Evolutionary conservation across 2,329 filamentous ascomycete genomes (phyloP).

Genomic region (Geoglossum cookeanum): DNA sequence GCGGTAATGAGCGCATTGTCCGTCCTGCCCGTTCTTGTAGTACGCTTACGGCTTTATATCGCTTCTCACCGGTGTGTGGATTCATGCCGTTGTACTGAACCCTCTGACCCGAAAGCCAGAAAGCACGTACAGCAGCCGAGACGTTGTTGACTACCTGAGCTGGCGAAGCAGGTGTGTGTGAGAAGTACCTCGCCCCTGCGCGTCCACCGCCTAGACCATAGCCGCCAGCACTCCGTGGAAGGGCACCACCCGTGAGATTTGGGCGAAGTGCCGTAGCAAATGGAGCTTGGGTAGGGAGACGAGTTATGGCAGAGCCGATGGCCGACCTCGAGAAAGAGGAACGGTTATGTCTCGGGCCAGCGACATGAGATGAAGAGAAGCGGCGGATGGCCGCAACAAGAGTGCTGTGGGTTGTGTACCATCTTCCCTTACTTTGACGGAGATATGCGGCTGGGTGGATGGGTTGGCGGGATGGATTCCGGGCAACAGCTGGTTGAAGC

Average conservation of each 20-base stretch:
- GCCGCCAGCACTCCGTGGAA: conserved; percentile 75
- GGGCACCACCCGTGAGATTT: conserved; percentile 72
- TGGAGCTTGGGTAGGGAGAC: conserved; percentile 56
- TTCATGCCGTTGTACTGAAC: conserved; percentile 68
- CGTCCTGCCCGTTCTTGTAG: conserved; percentile 54
- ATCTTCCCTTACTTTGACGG: conserved; percentile 42
- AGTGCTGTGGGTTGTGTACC: conserved; percentile 26
- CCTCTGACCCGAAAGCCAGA: conserved; percentile 80
- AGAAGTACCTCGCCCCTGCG: conserved; percentile 66
- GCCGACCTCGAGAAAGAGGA: conserved; percentile 36
- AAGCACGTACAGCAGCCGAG: conserved; percentile 79
- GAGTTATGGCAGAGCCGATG: conserved; percentile 35
- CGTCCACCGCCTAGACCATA: conserved; percentile 58
- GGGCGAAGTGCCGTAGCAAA: conserved; percentile 80
- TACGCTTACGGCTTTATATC: conserved; percentile 57
- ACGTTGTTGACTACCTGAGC: conserved; percentile 90
- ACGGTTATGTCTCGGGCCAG: conserved; percentile 27
- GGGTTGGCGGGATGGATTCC: conserved; percentile 36
- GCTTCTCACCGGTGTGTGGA: conserved; percentile 48
- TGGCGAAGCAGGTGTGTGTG: conserved; percentile 64
- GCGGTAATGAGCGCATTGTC: conserved; percentile 42
- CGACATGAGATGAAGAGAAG: conserved; percentile 30
- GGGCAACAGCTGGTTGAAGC: conserved; percentile 40
- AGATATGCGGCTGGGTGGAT: conserved; percentile 42
- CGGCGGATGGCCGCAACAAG: conserved; percentile 27